A percentile compares a stretch with the other conserved stretches of the same genome.
Conservation (phyloP, 768 basidiomycete genomes). For the Lactarius sanguifluus region DNA sequence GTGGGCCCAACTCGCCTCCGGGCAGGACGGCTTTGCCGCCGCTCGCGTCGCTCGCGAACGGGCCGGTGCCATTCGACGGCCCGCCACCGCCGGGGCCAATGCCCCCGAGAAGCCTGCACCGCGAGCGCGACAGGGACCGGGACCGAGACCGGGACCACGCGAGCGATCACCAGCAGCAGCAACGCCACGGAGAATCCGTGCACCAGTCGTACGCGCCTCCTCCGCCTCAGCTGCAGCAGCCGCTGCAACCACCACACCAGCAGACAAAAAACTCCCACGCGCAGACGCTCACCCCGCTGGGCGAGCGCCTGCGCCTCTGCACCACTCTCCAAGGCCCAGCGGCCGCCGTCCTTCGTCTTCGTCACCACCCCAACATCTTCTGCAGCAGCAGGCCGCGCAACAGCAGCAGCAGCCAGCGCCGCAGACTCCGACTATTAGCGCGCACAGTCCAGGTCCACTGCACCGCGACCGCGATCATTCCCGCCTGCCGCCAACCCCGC, state of each 20-base stretch:
- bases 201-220: constrained; percentile 27
- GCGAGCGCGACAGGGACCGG: constrained; percentile 2
- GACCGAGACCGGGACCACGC: neutral
- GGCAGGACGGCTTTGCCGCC: constrained; percentile 18
- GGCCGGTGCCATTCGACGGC: constrained; percentile 12
- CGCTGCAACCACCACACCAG: constrained; percentile 19
- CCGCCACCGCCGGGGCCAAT: constrained; percentile 13
- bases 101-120: constrained; percentile 14
- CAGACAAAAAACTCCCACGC: constrained; percentile 31
- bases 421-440: constrained; percentile 22
- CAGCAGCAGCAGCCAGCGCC: constrained; percentile 8
- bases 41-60: constrained; percentile 19
- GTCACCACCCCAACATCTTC: constrained; percentile 19
- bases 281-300: constrained; percentile 33
- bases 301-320: constrained; percentile 31
- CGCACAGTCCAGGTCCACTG: constrained; percentile 17
- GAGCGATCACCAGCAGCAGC: neutral
- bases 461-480: neutral
- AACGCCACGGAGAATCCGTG: neutral
- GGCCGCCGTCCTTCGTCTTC: constrained; percentile 23
- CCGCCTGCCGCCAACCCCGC: constrained; percentile 15
- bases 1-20: constrained; percentile 16
- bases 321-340: constrained; percentile 30
- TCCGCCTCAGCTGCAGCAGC: constrained; percentile 25
- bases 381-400: constrained; percentile 5